Base-by-base conservation (phyloP, 2,329 filamentous ascomycete genomes). In the Fusarium sp. region DNA sequence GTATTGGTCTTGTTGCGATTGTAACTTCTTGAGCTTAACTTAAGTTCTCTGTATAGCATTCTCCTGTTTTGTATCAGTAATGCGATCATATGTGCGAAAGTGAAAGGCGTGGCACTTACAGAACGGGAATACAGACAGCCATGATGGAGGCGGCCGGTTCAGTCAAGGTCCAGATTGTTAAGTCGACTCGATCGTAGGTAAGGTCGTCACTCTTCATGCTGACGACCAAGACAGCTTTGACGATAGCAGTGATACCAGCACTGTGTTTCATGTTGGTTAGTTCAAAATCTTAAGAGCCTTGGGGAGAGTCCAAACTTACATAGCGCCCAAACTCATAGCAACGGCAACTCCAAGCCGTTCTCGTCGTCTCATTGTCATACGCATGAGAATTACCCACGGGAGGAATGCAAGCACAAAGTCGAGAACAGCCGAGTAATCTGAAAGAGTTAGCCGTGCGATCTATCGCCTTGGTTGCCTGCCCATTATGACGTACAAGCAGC, bases 61-160 rank as follows among this genome's bases (percentile, higher is more conserved):
- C 76, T 68, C 50, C 76, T 78, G 3, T 26, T 30, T 12, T 6
- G 3, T 7, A 30, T 71, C 65, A 72, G 62, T 9, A 6, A 28
- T 7, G 11, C 1, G 6, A 7, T 4, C 1, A 4, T 2, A 4
- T 3, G 0, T 6, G 1, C 6, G 21, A 7, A 9, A 7, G 7
- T 23, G 26, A 28, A 2, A 5, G 2, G 1, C 0, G 6, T 11
- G 2, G 4, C 9, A 69, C 76, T 60, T 62, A 78, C 76, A 78
- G 40, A 4, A 78, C 67, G 2, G 77, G 77, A 21, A 78, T 75
- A 1, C 70, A 78, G 2, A 77, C 68, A 10, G 77, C 77, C 76
- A 78, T 78, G 49, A 78, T 78, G 1, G 77, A 77, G 1, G 72
- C 76, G 2, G 77, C 76, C 6, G 77, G 77, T 34, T 78, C 77